phyloP scores from a whole-genome alignment of 75 land plant species.

The Cunninghamia lanceolata region DNA sequence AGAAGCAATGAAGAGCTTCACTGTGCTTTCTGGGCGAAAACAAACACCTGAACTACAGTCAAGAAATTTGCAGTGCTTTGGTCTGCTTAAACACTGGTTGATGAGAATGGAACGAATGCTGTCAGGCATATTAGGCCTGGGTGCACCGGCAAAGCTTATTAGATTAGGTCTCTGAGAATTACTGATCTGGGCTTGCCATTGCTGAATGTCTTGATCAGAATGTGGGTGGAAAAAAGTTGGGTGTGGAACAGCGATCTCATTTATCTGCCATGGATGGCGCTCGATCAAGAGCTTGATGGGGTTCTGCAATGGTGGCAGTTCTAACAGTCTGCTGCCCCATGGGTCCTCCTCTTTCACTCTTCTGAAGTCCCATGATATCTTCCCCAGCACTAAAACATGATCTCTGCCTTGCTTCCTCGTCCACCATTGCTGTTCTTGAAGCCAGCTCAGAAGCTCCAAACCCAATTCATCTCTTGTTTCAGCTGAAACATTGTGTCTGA shows the following conservation, averaged over 20 bases:
- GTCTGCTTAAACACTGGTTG: constrained; percentile 36
- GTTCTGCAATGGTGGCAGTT: constrained; percentile 50
- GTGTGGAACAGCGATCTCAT: too few species aligned
- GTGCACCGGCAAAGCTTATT: constrained; percentile 53
- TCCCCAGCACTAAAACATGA: constrained; percentile 67
- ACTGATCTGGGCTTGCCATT: constrained; percentile 38
- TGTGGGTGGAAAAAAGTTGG: constrained; percentile 73
- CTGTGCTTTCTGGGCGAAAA: too few species aligned
- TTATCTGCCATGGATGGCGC: constrained; percentile 68
- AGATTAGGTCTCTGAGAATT: constrained; percentile 13
- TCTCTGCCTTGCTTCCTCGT: constrained; percentile 31
- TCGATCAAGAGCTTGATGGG: constrained; percentile 65
- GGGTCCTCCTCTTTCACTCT: constrained; percentile 12
- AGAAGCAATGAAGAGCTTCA: constrained; percentile 41
- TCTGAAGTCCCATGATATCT: constrained; percentile 77
- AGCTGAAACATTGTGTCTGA: too few species aligned
- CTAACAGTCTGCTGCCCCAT: too few species aligned
- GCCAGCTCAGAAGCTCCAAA: too few species aligned
- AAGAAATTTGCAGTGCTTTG: constrained; percentile 28
- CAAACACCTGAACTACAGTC: too few species aligned
- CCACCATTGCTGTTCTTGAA: constrained; percentile 42
- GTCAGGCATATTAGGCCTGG: constrained; percentile 27
- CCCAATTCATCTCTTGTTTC: too few species aligned
- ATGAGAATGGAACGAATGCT: too few species aligned
- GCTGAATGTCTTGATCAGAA: constrained; percentile 42